Percentiles rank a stretch among this genome's conserved stretches.
These are phyloP conservation scores for Gloeopeniophorella convolvens DNA, from an alignment of 768 basidiomycete species.

Conservation along the genomic window DNA sequence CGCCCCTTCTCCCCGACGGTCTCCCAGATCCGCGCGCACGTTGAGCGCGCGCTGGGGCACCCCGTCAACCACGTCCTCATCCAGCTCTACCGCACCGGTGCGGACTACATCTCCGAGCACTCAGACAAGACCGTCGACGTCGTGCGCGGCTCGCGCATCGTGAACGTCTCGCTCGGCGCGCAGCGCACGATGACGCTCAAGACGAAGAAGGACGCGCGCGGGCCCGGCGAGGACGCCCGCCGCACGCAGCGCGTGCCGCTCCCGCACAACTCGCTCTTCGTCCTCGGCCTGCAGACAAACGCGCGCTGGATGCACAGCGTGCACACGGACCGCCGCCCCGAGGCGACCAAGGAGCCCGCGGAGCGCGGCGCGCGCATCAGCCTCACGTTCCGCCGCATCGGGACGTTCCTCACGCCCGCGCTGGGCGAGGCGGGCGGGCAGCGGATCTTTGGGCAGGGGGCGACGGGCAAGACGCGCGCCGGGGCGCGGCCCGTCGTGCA, in stretches of 20 bases:
- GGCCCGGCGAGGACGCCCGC: constrained; percentile 5
- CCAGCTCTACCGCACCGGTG: constrained; percentile 71
- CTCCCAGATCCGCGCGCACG: constrained; percentile 52
- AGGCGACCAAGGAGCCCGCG: constrained; percentile 49
- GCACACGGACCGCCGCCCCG: constrained; percentile 65
- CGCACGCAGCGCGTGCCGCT: constrained; percentile 57
- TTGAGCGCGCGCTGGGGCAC: constrained; percentile 51
- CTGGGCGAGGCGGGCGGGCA: constrained; percentile 28
- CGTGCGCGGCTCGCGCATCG: constrained; percentile 63
- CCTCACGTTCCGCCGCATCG: constrained; percentile 72
- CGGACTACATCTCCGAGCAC: constrained; percentile 81
- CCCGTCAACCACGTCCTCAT: constrained; percentile 81
- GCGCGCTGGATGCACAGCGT: constrained; percentile 71
- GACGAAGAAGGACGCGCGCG: constrained; percentile 44
- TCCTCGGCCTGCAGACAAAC: constrained; percentile 70
- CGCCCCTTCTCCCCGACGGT: constrained; percentile 65
- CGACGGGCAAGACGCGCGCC: constrained; percentile 51
- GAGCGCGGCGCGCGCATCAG: constrained; percentile 66
- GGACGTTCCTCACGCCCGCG: constrained; percentile 56
- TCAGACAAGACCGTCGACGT: constrained; percentile 85
- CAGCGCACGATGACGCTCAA: constrained; percentile 73
- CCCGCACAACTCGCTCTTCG: constrained; percentile 79
- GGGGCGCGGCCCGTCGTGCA: constrained; percentile 48
- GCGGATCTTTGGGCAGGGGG: constrained; percentile 70
- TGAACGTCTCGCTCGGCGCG: constrained; percentile 77